phyloP scores from a whole-genome alignment of 345 rosid genomes.

The Sisymbrium altissimum region DNA sequence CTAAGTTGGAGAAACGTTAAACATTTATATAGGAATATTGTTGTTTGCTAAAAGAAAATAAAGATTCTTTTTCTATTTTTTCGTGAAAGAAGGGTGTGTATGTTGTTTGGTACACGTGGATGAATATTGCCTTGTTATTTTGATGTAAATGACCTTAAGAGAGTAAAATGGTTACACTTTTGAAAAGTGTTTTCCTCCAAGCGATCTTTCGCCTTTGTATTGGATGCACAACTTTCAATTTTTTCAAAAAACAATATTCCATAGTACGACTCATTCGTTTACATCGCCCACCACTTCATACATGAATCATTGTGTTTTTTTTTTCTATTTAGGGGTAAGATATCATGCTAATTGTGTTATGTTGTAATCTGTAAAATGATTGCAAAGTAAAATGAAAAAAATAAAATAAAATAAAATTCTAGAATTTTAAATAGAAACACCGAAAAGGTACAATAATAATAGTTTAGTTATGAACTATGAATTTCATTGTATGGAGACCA shows the following conservation, averaged over 20 bases:
- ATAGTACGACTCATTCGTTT: not conserved
- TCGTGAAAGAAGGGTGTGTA: constrained; percentile 4
- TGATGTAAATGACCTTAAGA: constrained; percentile 27
- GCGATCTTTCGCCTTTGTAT: not conserved
- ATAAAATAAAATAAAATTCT: not conserved
- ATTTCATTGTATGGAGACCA: not conserved
- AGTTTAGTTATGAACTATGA: not conserved
- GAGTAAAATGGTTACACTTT: not conserved
- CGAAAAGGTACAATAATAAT: not conserved
- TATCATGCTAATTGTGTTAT: not conserved
- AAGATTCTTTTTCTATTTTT: not conserved
- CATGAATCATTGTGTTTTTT: not conserved
- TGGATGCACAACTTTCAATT: constrained; percentile 14
- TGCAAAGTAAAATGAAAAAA: not conserved
- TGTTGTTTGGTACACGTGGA: constrained; percentile 32
- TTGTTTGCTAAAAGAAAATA: not conserved
- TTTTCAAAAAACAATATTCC: too few species aligned
- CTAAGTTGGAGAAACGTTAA: constrained; percentile 15
- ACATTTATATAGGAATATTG: constrained; percentile 22
- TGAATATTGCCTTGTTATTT: constrained; percentile 21
- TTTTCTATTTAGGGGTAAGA: not conserved
- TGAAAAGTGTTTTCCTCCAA: constrained; percentile 11
- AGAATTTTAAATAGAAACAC: not conserved
- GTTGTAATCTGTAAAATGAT: constrained; percentile 3
- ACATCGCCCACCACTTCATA: not conserved